These are phyloP conservation scores for Cardamine resedifolia DNA, from an alignment of 345 rosid genomes.

Conservation along the genomic window DNA sequence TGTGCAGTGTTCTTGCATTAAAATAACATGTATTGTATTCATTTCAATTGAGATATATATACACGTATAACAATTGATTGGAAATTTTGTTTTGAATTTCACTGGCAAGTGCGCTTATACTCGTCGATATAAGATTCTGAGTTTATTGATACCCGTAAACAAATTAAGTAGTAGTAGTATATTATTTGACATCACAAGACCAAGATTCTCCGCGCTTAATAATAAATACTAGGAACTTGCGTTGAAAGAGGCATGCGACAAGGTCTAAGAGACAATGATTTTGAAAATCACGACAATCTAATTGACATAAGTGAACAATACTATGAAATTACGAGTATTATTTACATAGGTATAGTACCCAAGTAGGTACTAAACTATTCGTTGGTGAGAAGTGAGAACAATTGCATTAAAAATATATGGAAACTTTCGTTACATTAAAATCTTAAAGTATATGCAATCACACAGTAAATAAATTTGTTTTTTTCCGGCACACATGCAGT, in stretches of 20 bases:
- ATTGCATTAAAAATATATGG: neutral
- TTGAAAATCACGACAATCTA: constrained; percentile 2
- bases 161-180: neutral
- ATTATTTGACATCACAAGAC: constrained; percentile 21
- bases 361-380: neutral
- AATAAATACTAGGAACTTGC: constrained; percentile 28
- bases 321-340: no score
- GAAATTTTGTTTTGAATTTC: no score
- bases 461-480: no score
- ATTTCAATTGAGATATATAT: neutral
- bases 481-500: no score
- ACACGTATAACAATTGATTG: neutral
- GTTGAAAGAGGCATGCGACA: constrained; percentile 30
- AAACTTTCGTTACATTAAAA: neutral
- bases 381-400: neutral
- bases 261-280: constrained; percentile 8
- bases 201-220: constrained; percentile 31
- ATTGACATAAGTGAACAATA: neutral
- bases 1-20: neutral
- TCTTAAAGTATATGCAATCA: neutral
- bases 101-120: neutral
- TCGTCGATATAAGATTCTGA: neutral
- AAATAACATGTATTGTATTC: neutral
- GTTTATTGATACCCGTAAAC: neutral
- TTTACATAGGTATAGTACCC: neutral